Percentiles rank a stretch among this genome's conserved stretches.
These are phyloP conservation scores for Erythrophleum ivorense DNA, from an alignment of 331 rosid genomes.

Conservation along the genomic window DNA sequence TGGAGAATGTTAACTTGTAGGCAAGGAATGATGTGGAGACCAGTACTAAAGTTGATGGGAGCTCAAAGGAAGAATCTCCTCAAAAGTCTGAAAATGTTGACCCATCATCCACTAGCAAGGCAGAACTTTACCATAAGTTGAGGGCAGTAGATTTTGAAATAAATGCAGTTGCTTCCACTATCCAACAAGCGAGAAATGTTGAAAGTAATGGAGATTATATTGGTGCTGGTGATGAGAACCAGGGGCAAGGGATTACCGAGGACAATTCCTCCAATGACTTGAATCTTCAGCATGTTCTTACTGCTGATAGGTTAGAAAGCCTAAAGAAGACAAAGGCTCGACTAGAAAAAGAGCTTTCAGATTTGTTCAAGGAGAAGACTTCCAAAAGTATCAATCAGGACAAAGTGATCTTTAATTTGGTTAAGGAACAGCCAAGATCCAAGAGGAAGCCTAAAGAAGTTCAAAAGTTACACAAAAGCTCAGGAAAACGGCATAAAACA, in stretches of 20 bases:
- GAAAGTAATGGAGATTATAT: slow-evolving; percentile 42
- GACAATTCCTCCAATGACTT: slow-evolving; percentile 44
- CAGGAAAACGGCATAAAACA: slow-evolving; percentile 58
- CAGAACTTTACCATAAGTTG: slow-evolving; percentile 67
- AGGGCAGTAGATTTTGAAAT: slow-evolving; percentile 84
- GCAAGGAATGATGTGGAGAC: slow-evolving; percentile 59
- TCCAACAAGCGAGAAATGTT: slow-evolving; percentile 49
- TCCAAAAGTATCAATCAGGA: slow-evolving; percentile 40
- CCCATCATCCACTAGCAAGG: slow-evolving; percentile 44
- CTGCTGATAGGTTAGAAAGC: slow-evolving; percentile 75
- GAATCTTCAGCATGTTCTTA: slow-evolving; percentile 74
- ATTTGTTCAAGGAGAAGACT: slow-evolving; percentile 47
- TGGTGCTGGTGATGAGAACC: slow-evolving; percentile 41
- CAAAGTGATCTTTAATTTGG: slow-evolving; percentile 52
- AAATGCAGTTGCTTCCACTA: slow-evolving; percentile 81
- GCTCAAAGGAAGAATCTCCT: slow-evolving; percentile 43
- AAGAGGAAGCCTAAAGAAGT: slow-evolving; percentile 71
- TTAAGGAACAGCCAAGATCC: slow-evolving; percentile 65
- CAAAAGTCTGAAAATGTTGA: slow-evolving; percentile 50
- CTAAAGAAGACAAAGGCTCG: slow-evolving; percentile 69
- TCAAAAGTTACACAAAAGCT: slow-evolving; percentile 41
- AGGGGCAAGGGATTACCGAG: slow-evolving; percentile 44
- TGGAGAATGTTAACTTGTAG: slow-evolving; percentile 50
- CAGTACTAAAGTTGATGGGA: slow-evolving; percentile 57
- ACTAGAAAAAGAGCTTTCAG: slow-evolving; percentile 67